A percentile compares a stretch with the other conserved stretches of the same genome.
Conservation (phyloP, 1,139 yeast genomes). For the Lodderomyces elongisporus region DNA sequence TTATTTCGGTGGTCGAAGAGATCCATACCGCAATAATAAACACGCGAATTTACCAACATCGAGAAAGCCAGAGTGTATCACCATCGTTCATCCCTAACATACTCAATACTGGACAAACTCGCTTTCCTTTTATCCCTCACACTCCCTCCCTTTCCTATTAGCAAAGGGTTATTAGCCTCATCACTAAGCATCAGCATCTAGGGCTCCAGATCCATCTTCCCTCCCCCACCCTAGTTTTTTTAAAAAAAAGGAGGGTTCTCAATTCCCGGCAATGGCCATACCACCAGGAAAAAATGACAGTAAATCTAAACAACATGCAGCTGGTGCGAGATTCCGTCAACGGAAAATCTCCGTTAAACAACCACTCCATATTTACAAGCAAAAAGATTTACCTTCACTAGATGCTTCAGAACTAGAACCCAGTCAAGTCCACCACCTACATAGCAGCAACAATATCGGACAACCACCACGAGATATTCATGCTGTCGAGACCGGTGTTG, state of each 20-base stretch:
- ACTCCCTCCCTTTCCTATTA: too few relatives aligned
- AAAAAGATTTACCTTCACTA: constrained; percentile 72
- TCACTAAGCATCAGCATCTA: too few relatives aligned
- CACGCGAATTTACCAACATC: too few relatives aligned
- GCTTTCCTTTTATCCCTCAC: too few relatives aligned
- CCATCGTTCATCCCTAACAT: too few relatives aligned
- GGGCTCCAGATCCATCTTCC: too few relatives aligned
- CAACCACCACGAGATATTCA: constrained; percentile 80
- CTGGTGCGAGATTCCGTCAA: constrained; percentile 78
- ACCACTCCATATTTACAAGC: constrained; percentile 73
- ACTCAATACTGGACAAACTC: too few relatives aligned
- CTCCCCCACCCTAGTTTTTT: too few relatives aligned
- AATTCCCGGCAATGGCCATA: constrained; percentile 9
- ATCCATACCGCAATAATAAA: neutral
- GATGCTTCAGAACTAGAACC: constrained; percentile 50
- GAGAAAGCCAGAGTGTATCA: too few relatives aligned
- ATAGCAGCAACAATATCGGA: constrained; percentile 17
- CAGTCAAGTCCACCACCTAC: constrained; percentile 39
- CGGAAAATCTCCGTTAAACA: constrained; percentile 89
- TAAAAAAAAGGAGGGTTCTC: constrained; percentile 2
- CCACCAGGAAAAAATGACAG: constrained; percentile 28
- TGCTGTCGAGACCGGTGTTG: constrained; percentile 96
- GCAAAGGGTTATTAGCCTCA: too few relatives aligned
- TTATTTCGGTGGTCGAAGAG: too few relatives aligned
- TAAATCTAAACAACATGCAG: constrained; percentile 31